Base-by-base conservation (phyloP, 768 basidiomycete species). In the Boletellus emodensis region DNA sequence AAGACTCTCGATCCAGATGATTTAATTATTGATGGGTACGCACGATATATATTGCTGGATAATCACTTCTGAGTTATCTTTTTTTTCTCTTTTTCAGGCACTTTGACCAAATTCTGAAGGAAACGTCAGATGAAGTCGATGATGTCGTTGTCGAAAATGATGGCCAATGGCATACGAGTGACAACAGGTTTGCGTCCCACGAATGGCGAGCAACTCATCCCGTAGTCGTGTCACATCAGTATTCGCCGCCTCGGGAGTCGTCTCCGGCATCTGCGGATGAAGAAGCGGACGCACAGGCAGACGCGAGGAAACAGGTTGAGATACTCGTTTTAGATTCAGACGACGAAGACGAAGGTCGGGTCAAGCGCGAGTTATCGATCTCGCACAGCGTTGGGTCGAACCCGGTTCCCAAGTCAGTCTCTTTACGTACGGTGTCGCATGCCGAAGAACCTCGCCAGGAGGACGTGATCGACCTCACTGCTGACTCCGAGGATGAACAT, bases 91-190 rank as follows among this genome's bases (percentile, higher is more conserved):
- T 28, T 9, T 13, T 37, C 46, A 97, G 95, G 8, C 98, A 89
- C 68, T 90, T 94, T 65, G 82, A 91, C 56, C 81, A 82, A 51
- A 96, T 98, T 45, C 69, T 98, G 61, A 81, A 82, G 57, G 70
- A 76, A 24, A 90, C 86, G 3, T 78, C 89, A 0, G 89, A 94
- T 20, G 75, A 73, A 46, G 83, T 91, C 12, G 96, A 99, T 44
- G 90, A 96, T 56, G 93, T 99, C 22, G 78, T 95, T 48, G 84
- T 99, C 14, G 95, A 99, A 67, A 82, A 91, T 6, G 85, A 95
- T 64, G 94, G 93, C 1, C 87, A 94, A 65, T 99, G 96, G 96
- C 94, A 96, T 65, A 93, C 93, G 1, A 72, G 80, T 15, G 93
- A 98, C 69, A 79, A 87, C 72, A 91, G 87, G 68, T 87, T 80